phyloP scores from a whole-genome alignment of 1,284 basidiomycete species.

The Wolfiporia cocos region DNA sequence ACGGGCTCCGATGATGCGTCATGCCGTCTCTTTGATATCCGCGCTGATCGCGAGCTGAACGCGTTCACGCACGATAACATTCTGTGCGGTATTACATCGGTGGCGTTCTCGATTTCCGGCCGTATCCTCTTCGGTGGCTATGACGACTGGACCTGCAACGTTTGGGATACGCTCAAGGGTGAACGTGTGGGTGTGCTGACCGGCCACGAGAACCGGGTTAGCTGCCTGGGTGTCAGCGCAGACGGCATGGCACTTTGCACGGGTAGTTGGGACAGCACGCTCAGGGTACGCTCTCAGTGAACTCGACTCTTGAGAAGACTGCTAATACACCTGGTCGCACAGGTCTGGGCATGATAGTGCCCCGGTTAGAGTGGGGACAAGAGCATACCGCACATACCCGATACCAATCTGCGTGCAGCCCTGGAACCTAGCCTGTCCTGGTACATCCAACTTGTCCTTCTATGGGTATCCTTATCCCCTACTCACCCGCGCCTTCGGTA shows the following conservation, averaged over 20 bases:
- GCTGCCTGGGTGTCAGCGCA: conserved; percentile 91
- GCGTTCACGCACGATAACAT: conserved; percentile 98
- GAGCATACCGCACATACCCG: too few species aligned
- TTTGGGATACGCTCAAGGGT: conserved; percentile 98
- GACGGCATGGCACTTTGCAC: conserved; percentile 99
- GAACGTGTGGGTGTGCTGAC: conserved; percentile 96
- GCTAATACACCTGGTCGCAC: neutral
- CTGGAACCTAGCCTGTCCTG: conserved; percentile 12
- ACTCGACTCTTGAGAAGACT: neutral
- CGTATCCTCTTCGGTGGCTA: conserved; percentile 98
- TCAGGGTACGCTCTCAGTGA: conserved; percentile 63
- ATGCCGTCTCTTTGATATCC: conserved; percentile 95
- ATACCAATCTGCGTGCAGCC: conserved; percentile 19
- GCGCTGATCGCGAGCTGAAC: conserved; percentile 95
- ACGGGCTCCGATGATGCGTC: conserved; percentile 99
- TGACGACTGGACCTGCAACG: conserved; percentile 99
- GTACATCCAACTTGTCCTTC: conserved; percentile 21
- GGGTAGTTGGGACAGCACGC: conserved; percentile 95
- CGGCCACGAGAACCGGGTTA: conserved; percentile 97
- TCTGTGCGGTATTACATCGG: conserved; percentile 96
- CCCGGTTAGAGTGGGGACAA: too few species aligned
- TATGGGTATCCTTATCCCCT: conserved; percentile 31
- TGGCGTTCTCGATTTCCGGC: conserved; percentile 96
- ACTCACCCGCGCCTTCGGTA: conserved; percentile 6
- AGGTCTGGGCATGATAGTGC: conserved; percentile 40